Conservation (phyloP, 768 basidiomycete genomes). For the Trametes cingulata region DNA sequence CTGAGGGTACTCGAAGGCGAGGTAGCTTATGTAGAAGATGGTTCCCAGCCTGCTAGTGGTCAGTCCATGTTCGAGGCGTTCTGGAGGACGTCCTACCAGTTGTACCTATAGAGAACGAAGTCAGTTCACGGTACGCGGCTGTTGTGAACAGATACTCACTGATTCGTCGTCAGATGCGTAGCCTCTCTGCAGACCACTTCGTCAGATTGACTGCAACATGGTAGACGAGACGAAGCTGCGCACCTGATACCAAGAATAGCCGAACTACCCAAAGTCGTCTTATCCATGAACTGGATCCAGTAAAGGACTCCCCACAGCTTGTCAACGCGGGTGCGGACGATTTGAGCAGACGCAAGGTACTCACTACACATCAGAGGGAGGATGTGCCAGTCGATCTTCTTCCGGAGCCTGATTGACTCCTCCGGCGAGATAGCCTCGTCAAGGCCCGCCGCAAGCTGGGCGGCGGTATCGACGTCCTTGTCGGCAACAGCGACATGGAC, state of each 20-base stretch:
- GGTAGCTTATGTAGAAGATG: conserved; percentile 71
- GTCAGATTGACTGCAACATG: background rate
- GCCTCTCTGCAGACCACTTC: conserved; percentile 42
- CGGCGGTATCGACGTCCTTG: conserved; percentile 62
- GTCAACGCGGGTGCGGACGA: background rate
- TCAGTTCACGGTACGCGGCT: background rate
- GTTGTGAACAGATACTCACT: conserved; percentile 49
- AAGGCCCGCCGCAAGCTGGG: conserved; percentile 52
- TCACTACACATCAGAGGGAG: conserved; percentile 72
- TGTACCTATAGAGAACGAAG: conserved; percentile 46
- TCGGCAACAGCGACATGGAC: conserved; percentile 42
- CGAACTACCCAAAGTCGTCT: conserved; percentile 65
- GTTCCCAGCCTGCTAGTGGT: conserved; percentile 60
- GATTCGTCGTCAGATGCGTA: conserved; percentile 62
- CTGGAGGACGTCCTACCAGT: conserved; percentile 46
- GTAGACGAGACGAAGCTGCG: conserved; percentile 20
- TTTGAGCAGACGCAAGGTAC: conserved; percentile 30
- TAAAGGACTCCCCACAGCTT: conserved; percentile 11
- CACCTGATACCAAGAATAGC: conserved; percentile 73
- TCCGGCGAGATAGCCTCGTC: conserved; percentile 47
- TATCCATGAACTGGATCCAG: conserved; percentile 82
- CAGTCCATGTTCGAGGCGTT: background rate
- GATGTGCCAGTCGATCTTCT: conserved; percentile 68
- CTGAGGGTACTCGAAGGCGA: conserved; percentile 73
- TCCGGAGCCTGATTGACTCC: conserved; percentile 53